Base-by-base conservation (phyloP, 768 basidiomycete genomes). In the Suillus discolor region DNA sequence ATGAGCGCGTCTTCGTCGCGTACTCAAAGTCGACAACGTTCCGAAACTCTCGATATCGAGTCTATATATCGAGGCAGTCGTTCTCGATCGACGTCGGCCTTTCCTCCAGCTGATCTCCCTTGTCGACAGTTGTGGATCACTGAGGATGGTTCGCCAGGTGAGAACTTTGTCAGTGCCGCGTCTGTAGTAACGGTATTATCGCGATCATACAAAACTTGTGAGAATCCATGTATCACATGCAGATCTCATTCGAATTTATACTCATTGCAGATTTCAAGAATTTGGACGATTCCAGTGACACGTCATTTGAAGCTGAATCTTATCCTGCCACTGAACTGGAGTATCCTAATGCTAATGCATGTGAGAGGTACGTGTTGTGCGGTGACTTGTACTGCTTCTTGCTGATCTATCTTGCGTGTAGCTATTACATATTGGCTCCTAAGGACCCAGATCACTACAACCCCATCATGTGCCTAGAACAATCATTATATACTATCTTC, bases 361-460 rank as follows among this genome's bases (percentile, higher is more conserved):
- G 80, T 63, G 93, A 94, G 81, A 83, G 82, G 93, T 93, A 64
- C 63, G 77, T 71, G 23, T 28, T 28, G 11, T 42, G 6, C 53
- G 65, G 31, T 61, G 34, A 57, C 25, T 4, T 54, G 49, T 38
- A 25, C 44, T 54, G 16, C 23, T 63, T 16, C 36, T 42, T 55
- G 20, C 34, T 64, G 59, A 45, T 42, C 18, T 55, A 61, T 59
- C 62, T 34, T 62, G 39, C 63, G 39, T 67, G 15, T 64, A 93
- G 92, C 74, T 94, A 88, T 79, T 84, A 91, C 67, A 82, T 94
- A 66, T 83, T 94, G 62, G 87, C 84, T 53, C 93, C 93, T 38
- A 92, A 88, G 71, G 93, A 95, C 80, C 87, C 87, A 69, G 92
- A 95, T 70, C 91, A 94, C 69, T 95, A 94, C 76, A 90, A 92